phyloP scores from a whole-genome alignment of 495 filamentous ascomycete genomes.

The Aspergillus baeticus region DNA sequence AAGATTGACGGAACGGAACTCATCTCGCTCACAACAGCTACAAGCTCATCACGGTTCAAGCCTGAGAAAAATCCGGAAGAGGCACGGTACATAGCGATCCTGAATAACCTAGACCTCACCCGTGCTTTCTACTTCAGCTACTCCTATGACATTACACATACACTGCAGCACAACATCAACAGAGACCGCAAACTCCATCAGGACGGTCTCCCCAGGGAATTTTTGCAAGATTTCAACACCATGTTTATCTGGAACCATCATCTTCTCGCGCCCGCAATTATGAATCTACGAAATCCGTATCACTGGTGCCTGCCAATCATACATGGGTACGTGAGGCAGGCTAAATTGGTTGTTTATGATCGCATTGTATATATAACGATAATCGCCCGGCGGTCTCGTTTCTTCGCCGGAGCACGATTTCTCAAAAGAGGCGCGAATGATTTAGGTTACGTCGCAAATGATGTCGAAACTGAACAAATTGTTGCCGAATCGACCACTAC shows the following conservation, averaged over 20 bases:
- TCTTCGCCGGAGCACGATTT: constrained; percentile 92
- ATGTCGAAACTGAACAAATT: constrained; percentile 99
- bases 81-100: constrained; percentile 79
- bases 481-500: constrained; percentile 91
- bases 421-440: constrained; percentile 95
- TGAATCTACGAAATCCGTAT: constrained; percentile 71
- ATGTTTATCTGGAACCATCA: constrained; percentile 99
- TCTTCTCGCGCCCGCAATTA: constrained; percentile 73
- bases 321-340: constrained; percentile 93
- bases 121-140: constrained; percentile 98
- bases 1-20: constrained; percentile 95
- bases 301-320: constrained; percentile 97
- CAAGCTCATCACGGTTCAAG: constrained; percentile 60
- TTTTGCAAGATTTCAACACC: constrained; percentile 70
- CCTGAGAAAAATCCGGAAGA: constrained; percentile 86
- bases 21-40: constrained; percentile 70
- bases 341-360: constrained; percentile 79
- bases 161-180: constrained; percentile 89
- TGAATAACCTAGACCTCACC: constrained; percentile 86
- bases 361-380: constrained; percentile 86
- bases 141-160: constrained; percentile 92
- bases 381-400: constrained; percentile 87
- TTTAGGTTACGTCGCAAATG: constrained; percentile 93
- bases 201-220: constrained; percentile 56
- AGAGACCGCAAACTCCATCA: constrained; percentile 69